Conservation (phyloP, 2,329 filamentous ascomycete species). For the Ophiostoma australiae region DNA sequence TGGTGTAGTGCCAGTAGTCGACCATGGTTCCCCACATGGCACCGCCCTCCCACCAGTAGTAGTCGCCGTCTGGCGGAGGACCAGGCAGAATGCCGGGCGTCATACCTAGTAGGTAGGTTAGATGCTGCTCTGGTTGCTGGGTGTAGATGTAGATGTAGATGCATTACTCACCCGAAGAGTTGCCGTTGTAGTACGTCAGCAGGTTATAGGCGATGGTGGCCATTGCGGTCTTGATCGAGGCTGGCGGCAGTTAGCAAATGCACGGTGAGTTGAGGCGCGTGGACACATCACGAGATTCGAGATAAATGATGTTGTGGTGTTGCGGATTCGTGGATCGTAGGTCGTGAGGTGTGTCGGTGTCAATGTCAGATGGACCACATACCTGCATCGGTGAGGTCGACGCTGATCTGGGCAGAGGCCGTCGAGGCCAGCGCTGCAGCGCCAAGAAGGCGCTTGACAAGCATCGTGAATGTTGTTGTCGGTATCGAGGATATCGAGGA, state of each 20-base stretch:
- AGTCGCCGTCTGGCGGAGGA: conserved; percentile 34
- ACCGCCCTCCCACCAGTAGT: conserved; percentile 37
- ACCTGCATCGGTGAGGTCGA: conserved; percentile 26
- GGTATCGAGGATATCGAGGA: background rate
- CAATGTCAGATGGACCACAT: background rate
- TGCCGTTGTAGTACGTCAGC: conserved; percentile 49
- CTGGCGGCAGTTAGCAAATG: conserved; percentile 32
- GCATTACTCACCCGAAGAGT: conserved; percentile 33
- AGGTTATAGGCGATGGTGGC: conserved; percentile 47
- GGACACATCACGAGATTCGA: background rate
- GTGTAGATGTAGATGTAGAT: background rate
- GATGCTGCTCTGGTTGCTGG: background rate
- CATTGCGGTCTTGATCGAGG: conserved; percentile 45
- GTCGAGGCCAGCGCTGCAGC: conserved; percentile 23
- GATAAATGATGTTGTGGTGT: too few relatives aligned
- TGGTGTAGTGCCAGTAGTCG: conserved; percentile 40
- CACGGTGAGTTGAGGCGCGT: background rate
- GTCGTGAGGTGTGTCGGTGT: background rate
- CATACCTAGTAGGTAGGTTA: conserved; percentile 6
- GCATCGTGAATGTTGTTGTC: conserved; percentile 3
- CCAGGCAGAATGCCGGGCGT: conserved; percentile 34
- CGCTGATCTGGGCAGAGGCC: conserved; percentile 24
- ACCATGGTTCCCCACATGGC: conserved; percentile 36
- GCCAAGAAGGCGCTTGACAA: conserved; percentile 22
- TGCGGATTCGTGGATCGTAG: too few relatives aligned